Percentiles rank a stretch among this genome's conserved stretches.
phyloP scores from a whole-genome alignment of 2,329 filamentous ascomycete genomes.

The Cytospora paraplurivora region DNA sequence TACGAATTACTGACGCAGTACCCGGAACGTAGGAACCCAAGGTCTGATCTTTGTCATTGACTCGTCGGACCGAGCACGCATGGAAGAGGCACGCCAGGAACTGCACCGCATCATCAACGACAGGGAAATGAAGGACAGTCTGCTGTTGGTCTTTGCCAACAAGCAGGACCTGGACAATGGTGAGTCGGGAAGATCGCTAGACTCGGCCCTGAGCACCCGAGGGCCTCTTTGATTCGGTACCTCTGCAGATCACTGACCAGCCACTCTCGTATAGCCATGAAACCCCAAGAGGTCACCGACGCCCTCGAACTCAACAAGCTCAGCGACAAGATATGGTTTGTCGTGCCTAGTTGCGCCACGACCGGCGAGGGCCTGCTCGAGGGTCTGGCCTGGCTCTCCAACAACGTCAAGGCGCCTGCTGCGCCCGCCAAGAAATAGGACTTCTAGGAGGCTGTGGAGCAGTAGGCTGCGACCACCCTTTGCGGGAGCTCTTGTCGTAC shows the following conservation, averaged over 20 bases:
- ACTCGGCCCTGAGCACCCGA: neutral
- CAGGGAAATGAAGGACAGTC: slow-evolving; percentile 93
- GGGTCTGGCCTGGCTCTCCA: slow-evolving; percentile 80
- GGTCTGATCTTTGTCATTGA: slow-evolving; percentile 99
- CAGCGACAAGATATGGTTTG: slow-evolving; percentile 84
- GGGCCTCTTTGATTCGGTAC: neutral
- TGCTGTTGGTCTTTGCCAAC: slow-evolving; percentile 95
- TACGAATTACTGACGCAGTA: slow-evolving; percentile 13
- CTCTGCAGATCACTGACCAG: slow-evolving; percentile 15
- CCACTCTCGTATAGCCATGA: slow-evolving; percentile 63
- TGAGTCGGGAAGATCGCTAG: slow-evolving; percentile 43
- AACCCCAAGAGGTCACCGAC: slow-evolving; percentile 77
- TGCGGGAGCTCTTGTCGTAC: neutral
- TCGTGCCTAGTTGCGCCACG: slow-evolving; percentile 80
- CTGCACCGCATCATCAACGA: slow-evolving; percentile 97
- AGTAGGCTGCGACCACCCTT: neutral
- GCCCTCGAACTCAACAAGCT: slow-evolving; percentile 74
- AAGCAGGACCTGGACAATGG: slow-evolving; percentile 93
- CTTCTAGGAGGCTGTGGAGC: neutral
- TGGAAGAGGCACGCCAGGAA: slow-evolving; percentile 91
- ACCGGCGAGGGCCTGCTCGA: slow-evolving; percentile 80
- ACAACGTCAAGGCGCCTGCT: slow-evolving; percentile 73
- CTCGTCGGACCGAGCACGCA: slow-evolving; percentile 85
- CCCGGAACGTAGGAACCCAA: slow-evolving; percentile 72
- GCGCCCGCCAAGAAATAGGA: slow-evolving; percentile 57